These are phyloP conservation scores for Pleurotus tuoliensis DNA, from an alignment of 768 basidiomycete species.

Conservation along the genomic window DNA sequence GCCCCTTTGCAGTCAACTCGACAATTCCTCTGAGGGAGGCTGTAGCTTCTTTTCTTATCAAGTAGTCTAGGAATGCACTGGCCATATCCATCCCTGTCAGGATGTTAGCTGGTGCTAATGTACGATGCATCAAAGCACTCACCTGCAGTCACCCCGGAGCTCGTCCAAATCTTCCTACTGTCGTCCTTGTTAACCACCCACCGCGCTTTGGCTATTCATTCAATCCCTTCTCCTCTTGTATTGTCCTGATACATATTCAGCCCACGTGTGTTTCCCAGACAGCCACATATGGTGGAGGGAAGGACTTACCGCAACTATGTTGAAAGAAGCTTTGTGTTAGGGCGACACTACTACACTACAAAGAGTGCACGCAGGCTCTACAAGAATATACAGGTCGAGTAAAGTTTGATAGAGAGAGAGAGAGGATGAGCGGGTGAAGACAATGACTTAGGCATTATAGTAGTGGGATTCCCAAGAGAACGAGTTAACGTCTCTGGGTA, in stretches of 20 bases:
- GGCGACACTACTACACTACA: too few relatives aligned
- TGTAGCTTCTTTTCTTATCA: slow-evolving; percentile 19
- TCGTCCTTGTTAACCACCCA: slow-evolving; percentile 30
- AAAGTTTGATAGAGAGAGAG: too few relatives aligned
- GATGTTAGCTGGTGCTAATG: slow-evolving; percentile 5
- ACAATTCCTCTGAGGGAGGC: slow-evolving; percentile 13
- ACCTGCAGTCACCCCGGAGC: slow-evolving; percentile 34
- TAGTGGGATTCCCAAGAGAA: too few relatives aligned
- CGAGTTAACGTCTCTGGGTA: too few relatives aligned
- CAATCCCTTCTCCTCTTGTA: slow-evolving; percentile 19
- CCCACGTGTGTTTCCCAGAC: background rate
- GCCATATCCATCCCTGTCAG: slow-evolving; percentile 32
- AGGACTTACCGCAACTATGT: slow-evolving; percentile 18
- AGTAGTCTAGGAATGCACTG: slow-evolving; percentile 27
- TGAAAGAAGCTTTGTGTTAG: too few relatives aligned
- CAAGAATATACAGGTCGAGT: too few relatives aligned
- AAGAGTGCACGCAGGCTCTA: too few relatives aligned
- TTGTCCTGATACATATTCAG: slow-evolving; percentile 13
- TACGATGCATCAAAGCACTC: slow-evolving; percentile 5
- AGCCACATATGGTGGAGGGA: background rate
- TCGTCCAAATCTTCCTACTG: slow-evolving; percentile 32
- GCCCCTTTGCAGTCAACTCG: slow-evolving; percentile 16
- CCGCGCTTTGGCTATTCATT: slow-evolving; percentile 33
- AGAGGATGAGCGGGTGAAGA: too few relatives aligned
- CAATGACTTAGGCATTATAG: too few relatives aligned